Conservation (phyloP, 2,329 filamentous ascomycete genomes). For the Bipolaris victoriae region DNA sequence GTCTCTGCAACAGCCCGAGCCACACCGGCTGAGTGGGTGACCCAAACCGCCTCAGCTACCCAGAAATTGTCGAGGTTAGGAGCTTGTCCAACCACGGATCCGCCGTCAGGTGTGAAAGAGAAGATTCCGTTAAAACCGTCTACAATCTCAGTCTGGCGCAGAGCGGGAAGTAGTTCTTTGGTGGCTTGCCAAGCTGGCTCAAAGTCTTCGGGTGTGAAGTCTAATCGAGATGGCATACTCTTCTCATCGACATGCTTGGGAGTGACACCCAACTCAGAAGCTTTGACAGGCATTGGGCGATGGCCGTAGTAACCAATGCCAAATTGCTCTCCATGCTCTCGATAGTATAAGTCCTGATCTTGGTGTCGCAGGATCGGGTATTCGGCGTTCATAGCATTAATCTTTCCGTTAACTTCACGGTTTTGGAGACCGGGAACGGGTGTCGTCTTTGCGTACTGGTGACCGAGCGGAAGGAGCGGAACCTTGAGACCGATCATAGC, state of each 20-base stretch:
- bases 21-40: slow-evolving; percentile 69
- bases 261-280: slow-evolving; percentile 61
- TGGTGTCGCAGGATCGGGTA: slow-evolving; percentile 68
- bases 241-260: slow-evolving; percentile 61
- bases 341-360: slow-evolving; percentile 68
- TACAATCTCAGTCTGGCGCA: slow-evolving; percentile 59
- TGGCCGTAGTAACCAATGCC: slow-evolving; percentile 71
- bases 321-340: slow-evolving; percentile 67
- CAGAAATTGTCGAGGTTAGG: slow-evolving; percentile 67
- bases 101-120: slow-evolving; percentile 70
- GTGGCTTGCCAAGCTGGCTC: slow-evolving; percentile 65
- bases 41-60: slow-evolving; percentile 70
- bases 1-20: slow-evolving; percentile 66
- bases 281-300: slow-evolving; percentile 65
- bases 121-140: slow-evolving; percentile 71
- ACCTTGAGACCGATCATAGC: slow-evolving; percentile 65
- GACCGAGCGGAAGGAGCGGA: slow-evolving; percentile 65
- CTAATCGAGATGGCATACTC: slow-evolving; percentile 68
- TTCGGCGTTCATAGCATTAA: slow-evolving; percentile 57
- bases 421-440: slow-evolving; percentile 55
- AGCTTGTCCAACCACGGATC: slow-evolving; percentile 64
- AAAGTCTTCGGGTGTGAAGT: slow-evolving; percentile 67
- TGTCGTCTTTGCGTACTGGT: slow-evolving; percentile 69
- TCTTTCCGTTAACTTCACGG: slow-evolving; percentile 48
- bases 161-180: slow-evolving; percentile 60